Evolutionary conservation across 1,284 basidiomycete species (phyloP).

Genomic region (Mrakiaceae sp.): DNA sequence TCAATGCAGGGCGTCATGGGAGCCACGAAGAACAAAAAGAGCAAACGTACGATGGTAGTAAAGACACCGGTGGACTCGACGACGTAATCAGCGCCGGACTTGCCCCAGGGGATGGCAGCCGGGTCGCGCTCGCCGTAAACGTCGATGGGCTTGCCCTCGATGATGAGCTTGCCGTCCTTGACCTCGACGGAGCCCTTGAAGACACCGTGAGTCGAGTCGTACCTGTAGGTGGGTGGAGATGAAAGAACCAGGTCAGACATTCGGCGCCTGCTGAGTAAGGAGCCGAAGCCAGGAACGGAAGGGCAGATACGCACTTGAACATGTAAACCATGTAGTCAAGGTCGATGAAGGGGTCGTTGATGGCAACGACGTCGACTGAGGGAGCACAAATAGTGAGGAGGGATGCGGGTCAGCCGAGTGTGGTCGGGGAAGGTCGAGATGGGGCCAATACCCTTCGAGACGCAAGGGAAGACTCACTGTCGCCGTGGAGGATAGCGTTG

Average conservation of each 20-base stretch:
- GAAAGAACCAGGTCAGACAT: no score
- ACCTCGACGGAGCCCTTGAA: conserved; percentile 77
- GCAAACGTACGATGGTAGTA: conserved; percentile 62
- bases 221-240: neutral
- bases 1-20: neutral
- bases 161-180: conserved; percentile 81
- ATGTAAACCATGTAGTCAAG: conserved; percentile 98
- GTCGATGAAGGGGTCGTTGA: conserved; percentile 95
- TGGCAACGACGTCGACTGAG: conserved; percentile 62
- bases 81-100: conserved; percentile 78
- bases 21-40: neutral
- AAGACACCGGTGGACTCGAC: conserved; percentile 99
- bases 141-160: conserved; percentile 67
- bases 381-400: neutral
- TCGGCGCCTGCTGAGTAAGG: no score
- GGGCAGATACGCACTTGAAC: conserved; percentile 99
- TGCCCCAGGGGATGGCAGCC: conserved; percentile 71
- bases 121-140: conserved; percentile 86
- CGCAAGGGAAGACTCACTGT: conserved; percentile 29
- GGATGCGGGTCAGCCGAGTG: neutral
- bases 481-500: conserved; percentile 71
- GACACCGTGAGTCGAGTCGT: conserved; percentile 21
- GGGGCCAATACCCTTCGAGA: neutral
- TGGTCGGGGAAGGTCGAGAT: neutral
- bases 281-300: neutral